A percentile compares a stretch with the other conserved stretches of the same genome.
These are phyloP conservation scores for Ganoderma meredithae DNA, from an alignment of 1,284 basidiomycete genomes.

Conservation along the genomic window DNA sequence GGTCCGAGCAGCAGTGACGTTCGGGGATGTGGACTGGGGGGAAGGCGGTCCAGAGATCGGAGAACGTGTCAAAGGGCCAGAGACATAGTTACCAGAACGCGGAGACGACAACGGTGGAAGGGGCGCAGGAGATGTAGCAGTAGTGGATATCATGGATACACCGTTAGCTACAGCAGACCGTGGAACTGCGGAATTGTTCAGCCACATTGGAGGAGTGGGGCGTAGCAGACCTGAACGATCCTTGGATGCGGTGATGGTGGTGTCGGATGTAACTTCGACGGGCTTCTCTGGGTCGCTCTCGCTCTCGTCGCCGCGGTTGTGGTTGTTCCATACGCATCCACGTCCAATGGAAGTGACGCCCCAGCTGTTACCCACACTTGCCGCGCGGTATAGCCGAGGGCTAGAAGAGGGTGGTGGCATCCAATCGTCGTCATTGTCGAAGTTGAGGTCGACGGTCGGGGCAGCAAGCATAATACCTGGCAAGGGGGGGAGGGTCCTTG, in stretches of 20 bases:
- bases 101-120: conserved; percentile 30
- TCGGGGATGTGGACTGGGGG: conserved; percentile 33
- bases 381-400: conserved; percentile 61
- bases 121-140: conserved; percentile 31
- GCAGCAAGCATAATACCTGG: conserved; percentile 61
- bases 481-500: conserved; percentile 29
- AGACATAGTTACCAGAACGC: conserved; percentile 32
- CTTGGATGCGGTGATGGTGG: conserved; percentile 17
- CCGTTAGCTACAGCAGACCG: conserved; percentile 31
- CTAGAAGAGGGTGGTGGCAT: conserved; percentile 45
- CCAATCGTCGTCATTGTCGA: conserved; percentile 68
- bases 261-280: conserved; percentile 16
- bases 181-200: conserved; percentile 34
- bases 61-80: conserved; percentile 43
- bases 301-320: conserved; percentile 41
- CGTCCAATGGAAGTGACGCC: conserved; percentile 82
- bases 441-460: conserved; percentile 63
- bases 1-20: conserved; percentile 33
- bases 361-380: conserved; percentile 79
- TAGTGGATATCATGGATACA: conserved; percentile 25
- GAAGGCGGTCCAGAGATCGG: conserved; percentile 39
- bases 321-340: conserved; percentile 77
- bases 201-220: conserved; percentile 34
- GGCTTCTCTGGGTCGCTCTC: conserved; percentile 29
- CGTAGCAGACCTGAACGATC: conserved; percentile 23